These are phyloP conservation scores for Xylaria sp. DNA, from an alignment of 2,329 filamentous ascomycete genomes.

Conservation along the genomic window DNA sequence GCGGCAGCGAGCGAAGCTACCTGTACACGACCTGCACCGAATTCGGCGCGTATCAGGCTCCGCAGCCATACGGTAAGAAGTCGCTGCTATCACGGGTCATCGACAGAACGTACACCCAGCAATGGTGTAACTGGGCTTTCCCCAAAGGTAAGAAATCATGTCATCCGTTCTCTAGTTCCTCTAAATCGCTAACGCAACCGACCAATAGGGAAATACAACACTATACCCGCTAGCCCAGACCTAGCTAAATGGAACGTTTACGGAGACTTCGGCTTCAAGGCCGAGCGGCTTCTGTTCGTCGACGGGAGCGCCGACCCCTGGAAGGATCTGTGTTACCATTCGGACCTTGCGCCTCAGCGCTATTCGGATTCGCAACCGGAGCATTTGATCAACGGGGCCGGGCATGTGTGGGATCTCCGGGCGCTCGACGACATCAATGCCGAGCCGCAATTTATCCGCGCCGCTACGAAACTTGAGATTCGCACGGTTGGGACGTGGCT, in stretches of 20 bases:
- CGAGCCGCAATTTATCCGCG: constrained; percentile 33
- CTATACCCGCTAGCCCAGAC: constrained; percentile 57
- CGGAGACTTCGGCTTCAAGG: constrained; percentile 58
- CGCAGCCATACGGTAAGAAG: constrained; percentile 54
- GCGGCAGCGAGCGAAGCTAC: constrained; percentile 56
- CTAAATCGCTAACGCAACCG: background rate
- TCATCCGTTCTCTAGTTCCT: background rate
- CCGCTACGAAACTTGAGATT: constrained; percentile 32
- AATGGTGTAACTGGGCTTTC: constrained; percentile 66
- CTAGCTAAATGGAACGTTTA: constrained; percentile 56
- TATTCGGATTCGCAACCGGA: constrained; percentile 56
- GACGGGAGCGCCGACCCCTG: constrained; percentile 64
- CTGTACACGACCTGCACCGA: constrained; percentile 62
- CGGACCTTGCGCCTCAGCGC: constrained; percentile 52
- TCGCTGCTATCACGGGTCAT: constrained; percentile 59
- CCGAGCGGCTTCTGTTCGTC: constrained; percentile 60
- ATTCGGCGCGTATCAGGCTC: constrained; percentile 59
- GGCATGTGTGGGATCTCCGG: constrained; percentile 61
- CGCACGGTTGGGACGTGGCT: constrained; percentile 59
- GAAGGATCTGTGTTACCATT: constrained; percentile 63
- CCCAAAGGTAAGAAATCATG: constrained; percentile 49
- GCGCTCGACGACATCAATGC: constrained; percentile 26
- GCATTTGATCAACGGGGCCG: constrained; percentile 60
- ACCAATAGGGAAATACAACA: constrained; percentile 50
- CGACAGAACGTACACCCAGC: constrained; percentile 60